Evolutionary conservation across 2,329 filamentous ascomycete species (phyloP).

Genomic region (Coleophoma eucalyptorum): DNA sequence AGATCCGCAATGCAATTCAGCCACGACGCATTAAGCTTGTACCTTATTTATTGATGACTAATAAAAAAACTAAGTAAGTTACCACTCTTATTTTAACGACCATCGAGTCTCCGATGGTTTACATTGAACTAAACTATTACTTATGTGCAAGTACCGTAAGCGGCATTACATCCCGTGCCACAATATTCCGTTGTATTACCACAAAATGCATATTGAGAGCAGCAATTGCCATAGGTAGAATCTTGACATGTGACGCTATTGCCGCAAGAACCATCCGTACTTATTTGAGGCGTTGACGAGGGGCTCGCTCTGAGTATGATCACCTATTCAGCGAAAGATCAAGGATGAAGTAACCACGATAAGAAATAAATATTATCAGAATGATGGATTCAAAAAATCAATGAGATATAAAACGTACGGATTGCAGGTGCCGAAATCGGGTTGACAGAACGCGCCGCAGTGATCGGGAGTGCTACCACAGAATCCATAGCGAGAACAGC

Average conservation of each 20-base stretch:
- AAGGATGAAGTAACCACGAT: too few species aligned
- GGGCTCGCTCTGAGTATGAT: background rate
- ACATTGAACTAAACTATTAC: too few species aligned
- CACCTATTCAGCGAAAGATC: too few species aligned
- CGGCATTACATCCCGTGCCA: background rate
- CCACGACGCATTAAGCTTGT: too few species aligned
- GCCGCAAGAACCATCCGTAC: background rate
- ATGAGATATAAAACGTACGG: background rate
- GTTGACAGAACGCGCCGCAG: background rate
- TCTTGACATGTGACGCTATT: background rate
- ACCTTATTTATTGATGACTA: too few species aligned
- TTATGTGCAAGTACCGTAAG: background rate
- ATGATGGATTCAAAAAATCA: background rate
- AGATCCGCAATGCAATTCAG: too few species aligned
- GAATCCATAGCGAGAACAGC: constrained; percentile 1
- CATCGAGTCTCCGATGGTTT: too few species aligned
- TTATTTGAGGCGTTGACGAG: background rate
- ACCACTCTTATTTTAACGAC: too few species aligned
- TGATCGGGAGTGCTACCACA: constrained; percentile 3
- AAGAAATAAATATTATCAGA: too few species aligned
- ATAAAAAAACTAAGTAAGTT: too few species aligned
- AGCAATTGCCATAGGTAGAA: background rate
- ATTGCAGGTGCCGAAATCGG: background rate
- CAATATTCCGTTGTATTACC: background rate
- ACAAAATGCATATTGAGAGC: background rate